Base-by-base conservation (phyloP, 495 filamentous ascomycete species). In the Aspergillus saccharolyticus region DNA sequence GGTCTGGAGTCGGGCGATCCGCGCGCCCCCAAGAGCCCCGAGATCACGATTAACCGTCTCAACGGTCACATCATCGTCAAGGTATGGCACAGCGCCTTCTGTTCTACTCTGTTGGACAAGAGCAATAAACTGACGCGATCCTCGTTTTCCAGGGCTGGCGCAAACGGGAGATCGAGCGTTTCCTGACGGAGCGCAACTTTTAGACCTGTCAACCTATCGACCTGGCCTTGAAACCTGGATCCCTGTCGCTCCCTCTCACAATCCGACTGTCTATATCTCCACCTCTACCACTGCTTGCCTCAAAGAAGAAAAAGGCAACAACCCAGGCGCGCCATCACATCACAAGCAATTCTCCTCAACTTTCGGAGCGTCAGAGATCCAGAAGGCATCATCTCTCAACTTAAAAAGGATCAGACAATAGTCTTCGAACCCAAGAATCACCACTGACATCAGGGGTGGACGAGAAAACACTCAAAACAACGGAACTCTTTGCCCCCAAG, bases 11-110 rank as follows among this genome's bases (percentile, higher is more conserved):
- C 68, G 6, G 62, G 64, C 42, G 63, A 71, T 19, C 33, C 59
- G 24, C 66, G 59, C 8, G 56, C 48, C 17, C 55, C 56, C 18
- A 69, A 69, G 60, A 76, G 64, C 30, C 55, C 71, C 0, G 74
- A 77, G 55, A 75, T 89, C 4, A 69, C 63, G 12, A 74, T 88
- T 39, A 88, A 87, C 65, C 70, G 75, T 54, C 67, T 81, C 24
- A 88, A 80, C 33, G 83, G 78, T 39, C 85, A 89, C 57, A 76
- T 90, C 33, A 73, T 85, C 47, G 78, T 90, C 30, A 83, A 80
- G 78, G 85, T 85, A 70, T 22, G 46, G 50, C 33, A 45, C 56
- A 59, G 25, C 25, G 9, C 25, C 25, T 28, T 3, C 9, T 28
- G 9, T 28, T 28, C 25, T n/a, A 28, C 9, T 28, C 25, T 28